Evolutionary conservation across 2,329 filamentous ascomycete genomes (phyloP).

Genomic region (Sporothrix brunneoviolacea): DNA sequence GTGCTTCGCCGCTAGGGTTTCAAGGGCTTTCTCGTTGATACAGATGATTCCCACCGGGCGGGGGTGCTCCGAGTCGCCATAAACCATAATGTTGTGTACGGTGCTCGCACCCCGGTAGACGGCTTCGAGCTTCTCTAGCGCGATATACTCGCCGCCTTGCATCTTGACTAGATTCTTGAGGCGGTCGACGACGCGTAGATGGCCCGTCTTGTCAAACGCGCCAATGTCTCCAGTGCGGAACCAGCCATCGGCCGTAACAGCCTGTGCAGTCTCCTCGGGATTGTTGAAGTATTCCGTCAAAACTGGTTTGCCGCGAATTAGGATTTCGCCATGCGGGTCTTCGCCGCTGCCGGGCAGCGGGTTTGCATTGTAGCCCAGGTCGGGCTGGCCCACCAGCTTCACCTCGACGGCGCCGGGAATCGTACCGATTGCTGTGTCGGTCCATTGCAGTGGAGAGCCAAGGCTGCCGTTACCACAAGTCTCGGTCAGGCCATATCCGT

Average conservation of each 20-base stretch:
- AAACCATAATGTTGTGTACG: constrained; percentile 81
- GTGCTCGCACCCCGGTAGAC: constrained; percentile 75
- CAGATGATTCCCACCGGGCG: constrained; percentile 78
- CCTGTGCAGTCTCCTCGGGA: constrained; percentile 73
- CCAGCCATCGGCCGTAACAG: constrained; percentile 80
- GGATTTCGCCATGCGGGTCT: constrained; percentile 87
- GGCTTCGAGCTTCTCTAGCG: constrained; percentile 90
- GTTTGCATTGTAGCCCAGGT: constrained; percentile 76
- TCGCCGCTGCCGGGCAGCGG: constrained; percentile 64
- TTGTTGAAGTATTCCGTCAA: constrained; percentile 77
- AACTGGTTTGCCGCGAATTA: constrained; percentile 72
- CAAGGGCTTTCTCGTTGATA: constrained; percentile 57
- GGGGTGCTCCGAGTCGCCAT: constrained; percentile 66
- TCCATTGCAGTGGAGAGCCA: constrained; percentile 80
- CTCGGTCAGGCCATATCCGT: constrained; percentile 90
- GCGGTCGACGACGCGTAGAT: constrained; percentile 83
- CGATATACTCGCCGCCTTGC: constrained; percentile 91
- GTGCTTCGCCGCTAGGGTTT: constrained; percentile 50
- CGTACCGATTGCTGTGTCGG: constrained; percentile 68
- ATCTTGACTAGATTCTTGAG: constrained; percentile 99
- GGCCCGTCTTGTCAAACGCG: constrained; percentile 71
- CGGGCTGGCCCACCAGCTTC: constrained; percentile 85
- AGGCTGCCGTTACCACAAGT: constrained; percentile 79
- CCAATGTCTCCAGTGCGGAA: constrained; percentile 97
- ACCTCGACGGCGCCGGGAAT: constrained; percentile 72